Conservation (phyloP, 257 asterid species). For the Przewalskia tangutica region DNA sequence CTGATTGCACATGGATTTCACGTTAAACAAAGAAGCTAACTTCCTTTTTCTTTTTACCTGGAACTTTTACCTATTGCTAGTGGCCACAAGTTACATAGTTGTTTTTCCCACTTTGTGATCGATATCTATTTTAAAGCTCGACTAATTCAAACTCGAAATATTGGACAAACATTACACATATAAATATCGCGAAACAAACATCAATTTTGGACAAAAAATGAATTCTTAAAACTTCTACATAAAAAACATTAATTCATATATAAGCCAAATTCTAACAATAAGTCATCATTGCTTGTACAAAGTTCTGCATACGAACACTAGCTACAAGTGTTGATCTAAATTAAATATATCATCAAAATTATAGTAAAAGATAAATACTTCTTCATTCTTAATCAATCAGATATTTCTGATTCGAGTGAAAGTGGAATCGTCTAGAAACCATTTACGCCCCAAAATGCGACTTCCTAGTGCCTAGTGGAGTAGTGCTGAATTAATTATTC, state of each 20-base stretch:
- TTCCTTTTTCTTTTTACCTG: too few species aligned
- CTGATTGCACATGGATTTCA: too few species aligned
- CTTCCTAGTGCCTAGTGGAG: background rate
- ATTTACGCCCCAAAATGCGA: background rate
- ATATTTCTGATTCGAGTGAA: background rate
- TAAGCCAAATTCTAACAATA: background rate
- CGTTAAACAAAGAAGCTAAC: too few species aligned
- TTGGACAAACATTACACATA: background rate
- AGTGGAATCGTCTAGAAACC: too few species aligned
- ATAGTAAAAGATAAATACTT: background rate
- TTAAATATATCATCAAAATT: background rate
- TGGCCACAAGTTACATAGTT: too few species aligned
- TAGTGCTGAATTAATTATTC: too few species aligned
- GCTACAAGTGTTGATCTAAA: background rate
- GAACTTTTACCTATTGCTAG: too few species aligned
- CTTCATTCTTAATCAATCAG: background rate
- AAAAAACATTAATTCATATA: background rate
- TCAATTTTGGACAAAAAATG: background rate
- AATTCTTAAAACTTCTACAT: background rate
- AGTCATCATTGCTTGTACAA: background rate
- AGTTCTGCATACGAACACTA: background rate
- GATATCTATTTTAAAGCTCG: too few species aligned
- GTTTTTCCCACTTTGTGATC: too few species aligned
- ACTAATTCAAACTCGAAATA: too few species aligned
- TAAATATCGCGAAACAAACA: background rate